A percentile compares a stretch with the other conserved stretches of the same genome.
Evolutionary conservation across 495 filamentous ascomycete species (phyloP).

Genomic region (Sordaria brevicollis): DNA sequence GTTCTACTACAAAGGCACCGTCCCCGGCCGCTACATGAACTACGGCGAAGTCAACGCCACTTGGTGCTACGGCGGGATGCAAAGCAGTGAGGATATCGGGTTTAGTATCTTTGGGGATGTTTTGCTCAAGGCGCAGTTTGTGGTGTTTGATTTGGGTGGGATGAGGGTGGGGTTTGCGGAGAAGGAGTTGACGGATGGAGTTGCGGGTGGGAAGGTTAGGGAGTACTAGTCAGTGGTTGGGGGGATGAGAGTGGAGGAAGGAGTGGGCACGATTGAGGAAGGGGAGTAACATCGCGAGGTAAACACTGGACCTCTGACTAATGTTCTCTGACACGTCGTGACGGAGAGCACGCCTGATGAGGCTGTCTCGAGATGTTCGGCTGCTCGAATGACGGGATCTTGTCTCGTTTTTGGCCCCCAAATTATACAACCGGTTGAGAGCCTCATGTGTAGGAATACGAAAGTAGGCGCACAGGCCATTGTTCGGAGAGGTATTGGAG

Average conservation of each 20-base stretch:
- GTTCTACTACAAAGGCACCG: constrained; percentile 7
- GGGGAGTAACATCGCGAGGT: too few species aligned
- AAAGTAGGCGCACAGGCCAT: neutral
- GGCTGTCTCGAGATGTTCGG: too few species aligned
- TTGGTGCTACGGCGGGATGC: constrained; percentile 51
- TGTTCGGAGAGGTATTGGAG: neutral
- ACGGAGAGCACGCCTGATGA: too few species aligned
- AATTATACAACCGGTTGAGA: neutral
- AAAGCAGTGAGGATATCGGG: constrained; percentile 47
- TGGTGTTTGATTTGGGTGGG: constrained; percentile 47
- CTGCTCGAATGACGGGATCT: neutral
- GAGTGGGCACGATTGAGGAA: too few species aligned
- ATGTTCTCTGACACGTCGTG: too few species aligned
- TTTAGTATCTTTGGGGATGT: constrained; percentile 65
- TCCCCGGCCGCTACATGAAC: constrained; percentile 35
- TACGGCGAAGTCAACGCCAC: constrained; percentile 31
- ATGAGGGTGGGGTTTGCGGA: constrained; percentile 47
- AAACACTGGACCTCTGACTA: too few species aligned
- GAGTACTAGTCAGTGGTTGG: neutral
- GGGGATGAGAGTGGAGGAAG: neutral
- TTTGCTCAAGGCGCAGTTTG: constrained; percentile 64
- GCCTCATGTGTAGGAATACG: neutral
- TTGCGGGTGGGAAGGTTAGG: neutral
- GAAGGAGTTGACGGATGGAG: constrained; percentile 13
- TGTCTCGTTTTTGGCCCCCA: neutral